Evolutionary conservation across 768 basidiomycete genomes (phyloP), one percentile per base, ranked within the genome.

Genomic region (Suillus luteus): DNA sequence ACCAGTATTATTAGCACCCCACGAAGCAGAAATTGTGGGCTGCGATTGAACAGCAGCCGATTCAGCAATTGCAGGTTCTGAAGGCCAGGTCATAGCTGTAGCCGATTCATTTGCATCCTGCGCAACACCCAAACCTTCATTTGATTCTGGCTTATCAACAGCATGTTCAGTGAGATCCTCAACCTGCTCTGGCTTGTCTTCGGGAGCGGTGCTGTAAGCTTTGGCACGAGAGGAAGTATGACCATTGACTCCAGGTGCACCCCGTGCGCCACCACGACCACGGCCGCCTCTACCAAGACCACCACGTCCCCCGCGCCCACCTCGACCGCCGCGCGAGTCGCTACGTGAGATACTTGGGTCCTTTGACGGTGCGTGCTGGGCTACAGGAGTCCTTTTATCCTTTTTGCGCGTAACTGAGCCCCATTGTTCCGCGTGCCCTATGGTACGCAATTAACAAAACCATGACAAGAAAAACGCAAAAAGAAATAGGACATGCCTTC

Each of bases 341-440:
- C 84, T 76, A 40, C 75, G 73, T 59, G 65, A 40, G 9, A 43
- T 5, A 51, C 66, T 64, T 8, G 70, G 69, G 31, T 89, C 85
- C 76, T 86, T 90, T 57, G 87, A 73, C 51, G 71, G 66, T 46
- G 78, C 59, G 48, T 83, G 81, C 44, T 77, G 59, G 37, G 81
- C 49, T 22, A 80, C 58, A 14, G 82, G 69, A 0, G 67, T 51
- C 77, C 92, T 93, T 82, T 93, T 93, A 76, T 94, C 91, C 81
- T 92, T 95, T 85, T 93, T 94, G 76, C 86, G 89, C 66, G 86
- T 86, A 63, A 93, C 92, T 61, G 91, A 86, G 59, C 85, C 92
- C 92, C 92, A 95, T 71, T 89, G 90, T 73, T 88, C 86, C 55
- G 83, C 89, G 67, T 82, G 81, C 71, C 92, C 92, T 94, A 72